Evolutionary conservation across 2,329 filamentous ascomycete species (phyloP), one percentile per base, ranked within the genome.

Genomic region (Rhinocladiella mackenziei): DNA sequence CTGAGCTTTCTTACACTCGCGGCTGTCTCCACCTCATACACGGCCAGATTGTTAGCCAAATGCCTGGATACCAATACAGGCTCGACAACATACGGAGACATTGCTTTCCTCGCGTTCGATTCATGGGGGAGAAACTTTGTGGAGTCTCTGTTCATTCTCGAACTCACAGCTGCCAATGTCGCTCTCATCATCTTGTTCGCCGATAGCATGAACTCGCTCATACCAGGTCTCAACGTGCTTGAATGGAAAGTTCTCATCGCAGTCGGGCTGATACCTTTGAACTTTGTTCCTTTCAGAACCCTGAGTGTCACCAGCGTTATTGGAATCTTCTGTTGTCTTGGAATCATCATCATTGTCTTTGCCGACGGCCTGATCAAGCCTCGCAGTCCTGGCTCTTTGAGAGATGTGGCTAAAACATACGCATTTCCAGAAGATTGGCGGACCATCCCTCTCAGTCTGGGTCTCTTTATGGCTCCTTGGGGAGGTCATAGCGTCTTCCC

Each of bases 151-250:
- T 97, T 97, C 67, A 89, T 83, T 8, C 63, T 97, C 31, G 91
- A 97, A 65, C 75, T 97, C 18, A 66, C 95, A 22, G 89, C 86
- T 5, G 86, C 89, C 15, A 94, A 87, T 60, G 89, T 97, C 20
- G 91, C 91, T 2, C 74, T 95, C 3, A 78, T 94, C 22, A 86
- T 95, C 14, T 76, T 96, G n/a, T 97, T 97, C 64, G 86, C 87
- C 39, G 92, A 97, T 67, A 94, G 86, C 32, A 74, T 97, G 56
- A 72, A 86, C 57, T 77, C 86, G 10, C 68, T 97, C 14, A 78
- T 96, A 38, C 86, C 88, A 0, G 80, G 77, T 0, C 67, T 85
- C 51, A 80, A 76, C 34, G 69, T 85, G 4, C 74, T 78, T 0
- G 71, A 79, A 49, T 97, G 91, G 89, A 97, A 97, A 67, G 71